These are phyloP conservation scores for Lasiodiplodia sp. DNA, from an alignment of 2,329 filamentous ascomycete species.

Conservation along the genomic window DNA sequence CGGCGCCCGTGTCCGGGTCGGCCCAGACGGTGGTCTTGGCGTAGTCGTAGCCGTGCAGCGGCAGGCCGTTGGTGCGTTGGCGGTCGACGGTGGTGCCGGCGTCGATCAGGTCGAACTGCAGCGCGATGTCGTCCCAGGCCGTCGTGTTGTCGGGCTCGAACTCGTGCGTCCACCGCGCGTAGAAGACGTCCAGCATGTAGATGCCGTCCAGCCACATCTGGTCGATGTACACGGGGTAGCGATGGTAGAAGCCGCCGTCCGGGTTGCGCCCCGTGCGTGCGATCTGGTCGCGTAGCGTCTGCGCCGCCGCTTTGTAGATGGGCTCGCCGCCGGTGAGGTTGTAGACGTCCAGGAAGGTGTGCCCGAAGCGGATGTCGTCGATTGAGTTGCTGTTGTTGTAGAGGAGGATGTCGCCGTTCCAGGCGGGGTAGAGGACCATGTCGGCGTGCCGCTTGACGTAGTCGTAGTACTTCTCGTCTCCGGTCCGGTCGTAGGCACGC, in stretches of 20 bases:
- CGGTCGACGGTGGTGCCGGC: conserved; percentile 43
- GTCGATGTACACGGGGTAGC: conserved; percentile 23
- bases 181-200: conserved; percentile 51
- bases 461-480: conserved; percentile 57
- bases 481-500: conserved; percentile 55
- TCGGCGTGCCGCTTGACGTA: conserved; percentile 58
- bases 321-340: conserved; percentile 48
- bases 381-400: conserved; percentile 47
- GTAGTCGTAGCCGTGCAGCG: conserved; percentile 47
- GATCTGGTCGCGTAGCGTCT: conserved; percentile 56
- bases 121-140: conserved; percentile 53
- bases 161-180: conserved; percentile 48
- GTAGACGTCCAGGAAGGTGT: conserved; percentile 61
- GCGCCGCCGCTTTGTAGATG: conserved; percentile 60
- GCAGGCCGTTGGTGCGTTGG: conserved; percentile 42
- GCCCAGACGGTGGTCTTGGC: conserved; percentile 47
- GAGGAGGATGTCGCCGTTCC: conserved; percentile 50
- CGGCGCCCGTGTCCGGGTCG: conserved; percentile 44
- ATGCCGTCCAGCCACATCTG: conserved; percentile 61
- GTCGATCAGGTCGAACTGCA: conserved; percentile 48
- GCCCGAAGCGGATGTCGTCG: conserved; percentile 61
- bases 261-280: conserved; percentile 59
- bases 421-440: conserved; percentile 51
- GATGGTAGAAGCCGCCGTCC: conserved; percentile 63
- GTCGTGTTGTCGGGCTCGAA: conserved; percentile 48